A percentile compares a stretch with the other conserved stretches of the same genome.
These are phyloP conservation scores for Penicillium fimorum DNA, from an alignment of 495 filamentous ascomycete species.

Conservation along the genomic window DNA sequence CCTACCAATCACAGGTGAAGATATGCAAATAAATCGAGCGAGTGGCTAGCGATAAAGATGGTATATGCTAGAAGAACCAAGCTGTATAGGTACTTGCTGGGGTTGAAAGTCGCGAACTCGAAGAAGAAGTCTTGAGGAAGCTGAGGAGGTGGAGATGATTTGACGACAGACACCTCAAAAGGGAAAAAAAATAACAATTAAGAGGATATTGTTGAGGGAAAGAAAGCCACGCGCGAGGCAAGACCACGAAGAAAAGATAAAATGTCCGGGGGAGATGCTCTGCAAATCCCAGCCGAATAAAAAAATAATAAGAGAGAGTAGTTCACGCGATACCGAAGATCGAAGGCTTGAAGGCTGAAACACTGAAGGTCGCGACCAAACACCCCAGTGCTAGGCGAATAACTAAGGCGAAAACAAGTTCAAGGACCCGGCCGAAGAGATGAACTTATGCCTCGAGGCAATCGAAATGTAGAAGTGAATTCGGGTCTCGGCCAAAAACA, in stretches of 20 bases:
- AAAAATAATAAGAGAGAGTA: conserved; percentile 14
- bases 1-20: conserved; percentile 28
- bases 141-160: conserved; percentile 4
- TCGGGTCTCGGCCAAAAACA: conserved; percentile 28
- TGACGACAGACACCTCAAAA: conserved; percentile 2
- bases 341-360: conserved; percentile 18
- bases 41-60: conserved; percentile 17
- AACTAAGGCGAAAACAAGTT: conserved; percentile 6
- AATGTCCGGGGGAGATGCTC: conserved; percentile 39
- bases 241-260: conserved; percentile 22
- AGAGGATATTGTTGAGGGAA: conserved; percentile 15
- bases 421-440: conserved; percentile 5
- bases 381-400: conserved; percentile 7
- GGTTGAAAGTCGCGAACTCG: conserved; percentile 6
- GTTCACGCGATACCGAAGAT: conserved; percentile 23
- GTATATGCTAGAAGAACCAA: conserved; percentile 21
- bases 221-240: conserved; percentile 12
- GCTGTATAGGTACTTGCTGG: conserved; percentile 24
- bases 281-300: conserved; percentile 41
- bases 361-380: conserved; percentile 18
- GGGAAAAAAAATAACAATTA: conserved; percentile 17
- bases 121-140: conserved; percentile 1
- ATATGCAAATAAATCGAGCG: conserved; percentile 20
- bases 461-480: conserved; percentile 3
- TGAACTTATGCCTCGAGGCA: not conserved